Evolutionary conservation across 805 yeast species (phyloP), one percentile per base, ranked within the genome.

Genomic region (Candida andamanensis): DNA sequence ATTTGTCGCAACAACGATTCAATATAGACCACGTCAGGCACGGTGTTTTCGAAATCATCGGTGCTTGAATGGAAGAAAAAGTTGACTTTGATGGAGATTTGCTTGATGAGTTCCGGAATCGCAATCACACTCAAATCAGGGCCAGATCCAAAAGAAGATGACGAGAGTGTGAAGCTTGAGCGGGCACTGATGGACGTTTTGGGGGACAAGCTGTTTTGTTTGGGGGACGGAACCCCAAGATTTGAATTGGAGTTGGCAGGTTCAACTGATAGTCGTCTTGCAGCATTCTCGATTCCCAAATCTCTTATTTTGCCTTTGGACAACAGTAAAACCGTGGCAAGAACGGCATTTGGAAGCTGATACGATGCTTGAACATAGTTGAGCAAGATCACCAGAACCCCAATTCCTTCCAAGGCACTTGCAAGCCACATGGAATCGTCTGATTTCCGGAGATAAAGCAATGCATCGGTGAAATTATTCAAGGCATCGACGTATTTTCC

Each of bases 341-440:
- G 29, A 37, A 63, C 45, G 28, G 65, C 56, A 32, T 50, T 56
- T 5, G 74, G 74, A 24, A 74, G 47, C 31, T 67, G 76, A 36
- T 69, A 71, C 0, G 78, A 71, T 2, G 67, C 59, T 17, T 71
- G 76, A 11, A 80, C 52, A 44, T 66, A 77, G 9, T 80, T 67
- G 29, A 85, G 60, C 33, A 87, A 54, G 4, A 81, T 53, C 24
- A 81, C 53, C 37, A 84, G 74, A 1, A 85, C 76, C 0, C 81
- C 82, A 8, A 87, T 60, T 0, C 89, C 85, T 45, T 87, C 96
- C n/a, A 90, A 52, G 0, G 95, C 77, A 17, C 90, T 80, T 0
- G 81, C 97, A 10, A 85, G 66, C 97, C 97, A 92, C 6, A 92
- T 60, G 46, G 74, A 72, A 52, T 92, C 98, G 30, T 76, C 76